Evolutionary conservation across 768 basidiomycete species (phyloP).

Genomic region (Tubosaeta sp.): DNA sequence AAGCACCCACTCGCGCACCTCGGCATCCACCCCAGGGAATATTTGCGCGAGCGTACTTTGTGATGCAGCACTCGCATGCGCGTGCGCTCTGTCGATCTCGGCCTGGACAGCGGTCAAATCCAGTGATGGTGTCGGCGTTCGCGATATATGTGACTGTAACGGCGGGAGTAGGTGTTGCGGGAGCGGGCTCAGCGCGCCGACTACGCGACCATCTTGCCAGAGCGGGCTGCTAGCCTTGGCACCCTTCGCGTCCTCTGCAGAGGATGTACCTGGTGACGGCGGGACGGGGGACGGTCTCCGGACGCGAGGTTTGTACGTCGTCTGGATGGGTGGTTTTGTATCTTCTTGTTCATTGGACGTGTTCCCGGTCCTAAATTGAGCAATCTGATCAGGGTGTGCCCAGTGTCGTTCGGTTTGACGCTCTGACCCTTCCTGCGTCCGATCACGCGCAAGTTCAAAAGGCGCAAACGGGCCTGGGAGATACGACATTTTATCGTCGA

Average conservation of each 20-base stretch:
- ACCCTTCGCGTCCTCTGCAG: constrained; percentile 39
- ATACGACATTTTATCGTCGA: constrained; percentile 65
- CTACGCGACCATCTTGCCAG: constrained; percentile 35
- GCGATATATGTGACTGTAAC: constrained; percentile 55
- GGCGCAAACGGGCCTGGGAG: constrained; percentile 69
- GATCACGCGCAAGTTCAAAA: constrained; percentile 57
- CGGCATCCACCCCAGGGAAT: constrained; percentile 78
- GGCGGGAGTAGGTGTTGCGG: constrained; percentile 34
- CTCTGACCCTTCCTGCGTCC: constrained; percentile 36
- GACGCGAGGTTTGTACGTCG: constrained; percentile 74
- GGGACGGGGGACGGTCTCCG: constrained; percentile 48
- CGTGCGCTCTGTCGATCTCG: constrained; percentile 76
- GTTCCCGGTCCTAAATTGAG: constrained; percentile 27
- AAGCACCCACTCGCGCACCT: constrained; percentile 84
- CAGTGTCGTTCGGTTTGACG: constrained; percentile 34
- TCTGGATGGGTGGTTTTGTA: constrained; percentile 38
- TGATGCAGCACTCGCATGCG: constrained; percentile 66
- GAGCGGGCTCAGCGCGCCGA: constrained; percentile 14
- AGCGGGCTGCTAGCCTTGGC: constrained; percentile 38
- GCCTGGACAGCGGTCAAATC: constrained; percentile 68
- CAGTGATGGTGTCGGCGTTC: constrained; percentile 65
- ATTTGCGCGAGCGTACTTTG: constrained; percentile 80
- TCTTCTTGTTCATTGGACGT: constrained; percentile 36
- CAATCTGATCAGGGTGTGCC: constrained; percentile 37
- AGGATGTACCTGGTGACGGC: constrained; percentile 15